These are phyloP conservation scores for Sugiyamaella xylanicola DNA, from an alignment of 1,139 yeast species.

Conservation along the genomic window DNA sequence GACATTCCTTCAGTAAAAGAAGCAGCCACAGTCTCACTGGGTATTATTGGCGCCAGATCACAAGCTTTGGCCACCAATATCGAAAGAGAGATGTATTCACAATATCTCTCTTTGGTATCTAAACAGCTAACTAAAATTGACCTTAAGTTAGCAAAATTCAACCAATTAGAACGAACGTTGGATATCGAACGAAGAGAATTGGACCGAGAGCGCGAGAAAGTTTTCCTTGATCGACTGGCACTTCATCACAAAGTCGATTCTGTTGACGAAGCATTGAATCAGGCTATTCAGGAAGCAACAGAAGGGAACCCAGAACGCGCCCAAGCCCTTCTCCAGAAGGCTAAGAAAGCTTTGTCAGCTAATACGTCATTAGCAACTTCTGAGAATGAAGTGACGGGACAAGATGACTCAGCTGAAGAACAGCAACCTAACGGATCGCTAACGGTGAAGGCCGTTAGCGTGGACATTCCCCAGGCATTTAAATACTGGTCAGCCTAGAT, in stretches of 20 bases:
- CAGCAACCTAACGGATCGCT: constrained; percentile 3
- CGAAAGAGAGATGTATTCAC: constrained; percentile 61
- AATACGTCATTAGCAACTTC: constrained; percentile 28
- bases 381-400: neutral
- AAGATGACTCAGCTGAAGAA: constrained; percentile 2
- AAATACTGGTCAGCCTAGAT: constrained; percentile 74
- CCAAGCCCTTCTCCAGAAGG: constrained; percentile 30
- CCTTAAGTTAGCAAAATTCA: constrained; percentile 68
- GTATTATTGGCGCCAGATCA: constrained; percentile 71
- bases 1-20: constrained; percentile 23
- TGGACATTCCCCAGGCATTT: constrained; percentile 76
- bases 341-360: constrained; percentile 31
- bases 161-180: constrained; percentile 71
- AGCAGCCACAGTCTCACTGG: constrained; percentile 37
- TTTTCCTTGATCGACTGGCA: constrained; percentile 75
- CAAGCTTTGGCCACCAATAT: constrained; percentile 81
- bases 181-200: constrained; percentile 77
- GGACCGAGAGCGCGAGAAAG: constrained; percentile 76
- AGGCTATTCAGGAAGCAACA: constrained; percentile 48
- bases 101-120: constrained; percentile 65
- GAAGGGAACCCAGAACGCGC: constrained; percentile 28
- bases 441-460: constrained; percentile 65
- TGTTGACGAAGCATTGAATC: constrained; percentile 54
- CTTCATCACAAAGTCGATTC: constrained; percentile 62
- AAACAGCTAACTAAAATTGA: constrained; percentile 76